Evolutionary conservation across 2,329 filamentous ascomycete species (phyloP), one percentile per base, ranked within the genome.

Genomic region (Pyrenophora graminea): DNA sequence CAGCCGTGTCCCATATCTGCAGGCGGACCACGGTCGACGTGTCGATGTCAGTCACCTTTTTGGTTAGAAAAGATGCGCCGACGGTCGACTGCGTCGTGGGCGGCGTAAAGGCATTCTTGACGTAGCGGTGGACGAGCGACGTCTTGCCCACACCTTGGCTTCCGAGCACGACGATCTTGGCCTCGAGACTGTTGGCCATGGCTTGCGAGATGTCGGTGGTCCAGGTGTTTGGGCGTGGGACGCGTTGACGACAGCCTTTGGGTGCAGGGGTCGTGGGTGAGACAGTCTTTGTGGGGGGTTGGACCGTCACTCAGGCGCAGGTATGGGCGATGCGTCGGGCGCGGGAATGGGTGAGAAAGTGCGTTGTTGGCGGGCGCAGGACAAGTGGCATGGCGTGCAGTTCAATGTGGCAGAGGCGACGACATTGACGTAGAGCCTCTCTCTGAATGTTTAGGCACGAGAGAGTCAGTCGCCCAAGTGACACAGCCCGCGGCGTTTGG

Each of bases 1-100:
- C 93, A 50, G 93, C 91, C 30, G 92, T 97, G 71, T 97, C 92
- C 92, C 92, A 97, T 62, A 97, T 95, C 70, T 97, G 92, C 32
- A 97, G 80, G n/a, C 92, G 85, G 31, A 97, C 91, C 19, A 89
- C 81, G 1, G 91, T 94, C 65, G 93, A 90, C 18, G 88, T 90
- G 70, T 96, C 90, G 55, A 84, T 85, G 74, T 97, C 92, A 44
- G 78, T 71, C 13, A 88, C 82, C 36, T 90, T 76, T 55, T 88
- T 84, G 23, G 89, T 86, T 38, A 91, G 74, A 56, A 82, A 80
- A 21, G 79, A 77, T 66, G 78, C 78, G 56, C 78, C 78, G 55
- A 80, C 74, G 12, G 78, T 80, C 7, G 76, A 77, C 49, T 76
- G 75, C 12, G 77, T 77, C 19, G 73, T 73, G 13, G 75, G 75